Evolutionary conservation across 2,329 filamentous ascomycete species (phyloP), one percentile per base, ranked within the genome.

Genomic region (Aureobasidium sp.): DNA sequence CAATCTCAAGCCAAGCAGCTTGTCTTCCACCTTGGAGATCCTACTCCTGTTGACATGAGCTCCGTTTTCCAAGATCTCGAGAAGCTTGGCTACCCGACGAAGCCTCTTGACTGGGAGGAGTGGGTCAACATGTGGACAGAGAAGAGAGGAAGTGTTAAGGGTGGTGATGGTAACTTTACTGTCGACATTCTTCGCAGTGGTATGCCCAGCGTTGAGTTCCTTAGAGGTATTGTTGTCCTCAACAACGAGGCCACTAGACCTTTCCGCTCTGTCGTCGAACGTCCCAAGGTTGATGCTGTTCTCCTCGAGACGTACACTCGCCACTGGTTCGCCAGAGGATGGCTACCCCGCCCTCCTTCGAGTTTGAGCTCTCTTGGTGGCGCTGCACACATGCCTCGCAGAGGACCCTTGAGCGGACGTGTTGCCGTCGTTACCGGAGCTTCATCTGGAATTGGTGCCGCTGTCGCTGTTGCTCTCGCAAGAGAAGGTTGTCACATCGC

Each of bases 381-480:
- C 7, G 70, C 76, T 23, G 74, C 73, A 3, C 75, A 77, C 53
- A 74, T 76, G 32, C 77, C 79, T 53, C 73, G 76, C 50, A 76
- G 76, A 63, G 86, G 87, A 0, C 84, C 86, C 2, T 76, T 91
- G 3, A 82, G 80, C 42, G 88, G 87, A 13, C 82, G 83, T 48
- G 87, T 92, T 0, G 89, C 87, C 26, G 84, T 92, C 32, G 79
- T 92, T n/a, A 91, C 88, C 0, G 89, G 89, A 32, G 88, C 89
- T 2, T 91, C 88, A 2, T 91, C 88, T 1, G 89, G 89, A 1
- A 91, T 92, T 62, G 89, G 89, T 17, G 87, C 88, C 6, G 89
- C 89, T 0, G 86, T 90, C 5, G 87, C 88, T 20, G 77, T 79
- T 8, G 87, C 86, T 8, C 80, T 92, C 7, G 87, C 87, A 0